Evolutionary conservation across 345 rosid genomes (phyloP).

Genomic region (Brassica carinata): DNA sequence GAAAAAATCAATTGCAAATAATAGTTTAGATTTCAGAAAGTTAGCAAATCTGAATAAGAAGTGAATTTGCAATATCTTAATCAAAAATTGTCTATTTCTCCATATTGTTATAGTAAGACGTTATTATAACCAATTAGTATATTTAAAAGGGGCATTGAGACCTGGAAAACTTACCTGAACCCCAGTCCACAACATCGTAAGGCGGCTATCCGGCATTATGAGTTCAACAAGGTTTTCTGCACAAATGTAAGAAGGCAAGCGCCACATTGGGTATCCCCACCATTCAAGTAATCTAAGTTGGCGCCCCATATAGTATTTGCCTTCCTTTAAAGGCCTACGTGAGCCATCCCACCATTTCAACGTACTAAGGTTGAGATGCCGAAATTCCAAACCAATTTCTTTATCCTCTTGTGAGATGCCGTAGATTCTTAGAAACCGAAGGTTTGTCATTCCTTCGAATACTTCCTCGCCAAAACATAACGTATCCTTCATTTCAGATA

Average conservation of each 20-base stretch:
- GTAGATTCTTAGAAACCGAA: conserved; percentile 1
- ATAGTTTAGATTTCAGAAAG: too few species aligned
- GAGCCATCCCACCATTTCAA: neutral
- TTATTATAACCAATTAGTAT: too few species aligned
- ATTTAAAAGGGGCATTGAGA: too few species aligned
- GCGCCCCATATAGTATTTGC: neutral
- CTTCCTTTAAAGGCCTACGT: neutral
- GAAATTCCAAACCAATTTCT: neutral
- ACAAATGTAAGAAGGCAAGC: neutral
- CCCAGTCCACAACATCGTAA: neutral
- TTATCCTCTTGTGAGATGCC: neutral
- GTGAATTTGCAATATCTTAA: neutral
- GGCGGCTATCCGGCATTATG: neutral
- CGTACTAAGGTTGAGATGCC: neutral
- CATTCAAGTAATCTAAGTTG: neutral
- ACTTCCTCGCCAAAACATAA: neutral
- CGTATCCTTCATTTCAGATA: neutral
- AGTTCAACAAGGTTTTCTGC: conserved; percentile 10
- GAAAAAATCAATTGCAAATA: too few species aligned
- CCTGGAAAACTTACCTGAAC: neutral
- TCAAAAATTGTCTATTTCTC: too few species aligned
- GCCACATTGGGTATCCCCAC: neutral
- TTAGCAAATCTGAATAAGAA: too few species aligned
- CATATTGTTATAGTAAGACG: too few species aligned
- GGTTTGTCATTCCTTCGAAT: neutral